Conservation (phyloP, 345 rosid species). For the Punica granatum region DNA sequence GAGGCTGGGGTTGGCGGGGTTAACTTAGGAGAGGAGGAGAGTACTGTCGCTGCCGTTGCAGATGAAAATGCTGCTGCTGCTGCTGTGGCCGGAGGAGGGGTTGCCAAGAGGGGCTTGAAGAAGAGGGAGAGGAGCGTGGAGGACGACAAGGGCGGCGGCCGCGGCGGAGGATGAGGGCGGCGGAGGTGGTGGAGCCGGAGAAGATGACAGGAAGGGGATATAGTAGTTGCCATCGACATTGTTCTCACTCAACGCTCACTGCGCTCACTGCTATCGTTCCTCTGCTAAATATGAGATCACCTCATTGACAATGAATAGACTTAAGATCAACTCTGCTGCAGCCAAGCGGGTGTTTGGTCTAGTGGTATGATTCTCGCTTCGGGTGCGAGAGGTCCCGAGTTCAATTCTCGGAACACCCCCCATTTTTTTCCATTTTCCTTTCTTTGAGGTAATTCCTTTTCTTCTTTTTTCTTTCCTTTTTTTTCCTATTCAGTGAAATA, state of each 20-base stretch:
- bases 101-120: not conserved
- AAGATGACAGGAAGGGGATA: slow-evolving; percentile 3
- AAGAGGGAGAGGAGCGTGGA: slow-evolving; percentile 4
- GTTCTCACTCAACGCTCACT: not conserved
- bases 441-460: no score
- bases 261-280: not conserved
- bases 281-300: no score
- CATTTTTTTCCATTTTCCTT: no score
- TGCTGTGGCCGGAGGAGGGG: not conserved
- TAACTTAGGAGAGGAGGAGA: not conserved
- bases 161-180: slow-evolving; percentile 4
- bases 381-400: slow-evolving; percentile 95
- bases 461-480: not conserved
- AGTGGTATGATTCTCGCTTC: slow-evolving; percentile 92
- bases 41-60: not conserved
- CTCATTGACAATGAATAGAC: no score
- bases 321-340: no score
- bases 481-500: not conserved
- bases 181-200: slow-evolving; percentile 11
- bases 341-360: slow-evolving; percentile 39
- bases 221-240: not conserved
- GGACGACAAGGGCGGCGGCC: not conserved
- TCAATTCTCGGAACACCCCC: slow-evolving; percentile 52
- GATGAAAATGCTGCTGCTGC: not conserved
- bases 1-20: not conserved